Conservation (phyloP, 2,329 filamentous ascomycete species). For the Acephala macrosclerotiorum region DNA sequence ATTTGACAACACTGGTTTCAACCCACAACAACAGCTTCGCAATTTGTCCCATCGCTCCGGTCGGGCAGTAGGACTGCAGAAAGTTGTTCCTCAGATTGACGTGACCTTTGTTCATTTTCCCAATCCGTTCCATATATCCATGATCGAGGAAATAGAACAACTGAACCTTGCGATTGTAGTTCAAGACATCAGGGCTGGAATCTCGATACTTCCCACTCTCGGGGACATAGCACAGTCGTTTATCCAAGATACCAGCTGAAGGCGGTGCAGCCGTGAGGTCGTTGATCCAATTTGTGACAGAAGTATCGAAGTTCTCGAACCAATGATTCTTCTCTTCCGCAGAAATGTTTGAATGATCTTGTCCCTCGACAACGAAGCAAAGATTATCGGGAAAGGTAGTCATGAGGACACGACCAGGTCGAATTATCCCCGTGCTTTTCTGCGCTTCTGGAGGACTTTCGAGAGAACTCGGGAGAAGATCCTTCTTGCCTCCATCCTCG, state of each 20-base stretch:
- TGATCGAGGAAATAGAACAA: conserved; percentile 4
- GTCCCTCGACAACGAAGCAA: neutral
- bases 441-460: neutral
- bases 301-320: neutral
- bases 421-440: neutral
- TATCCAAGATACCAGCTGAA: neutral
- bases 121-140: conserved; percentile 1
- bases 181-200: neutral
- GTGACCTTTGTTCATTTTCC: neutral
- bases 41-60: neutral
- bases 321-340: neutral
- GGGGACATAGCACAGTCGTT: neutral
- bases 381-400: neutral
- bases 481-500: neutral
- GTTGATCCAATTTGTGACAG: neutral
- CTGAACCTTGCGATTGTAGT: neutral
- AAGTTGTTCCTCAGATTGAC: neutral
- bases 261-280: neutral
- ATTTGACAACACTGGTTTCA: neutral
- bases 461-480: neutral
- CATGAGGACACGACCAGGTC: neutral
- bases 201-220: neutral
- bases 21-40: conserved; percentile 1
- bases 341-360: neutral
- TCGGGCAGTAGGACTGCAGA: neutral